phyloP scores from a whole-genome alignment of 202 grass and related monocot genomes.

The Dendrocalamus latiflorus region DNA sequence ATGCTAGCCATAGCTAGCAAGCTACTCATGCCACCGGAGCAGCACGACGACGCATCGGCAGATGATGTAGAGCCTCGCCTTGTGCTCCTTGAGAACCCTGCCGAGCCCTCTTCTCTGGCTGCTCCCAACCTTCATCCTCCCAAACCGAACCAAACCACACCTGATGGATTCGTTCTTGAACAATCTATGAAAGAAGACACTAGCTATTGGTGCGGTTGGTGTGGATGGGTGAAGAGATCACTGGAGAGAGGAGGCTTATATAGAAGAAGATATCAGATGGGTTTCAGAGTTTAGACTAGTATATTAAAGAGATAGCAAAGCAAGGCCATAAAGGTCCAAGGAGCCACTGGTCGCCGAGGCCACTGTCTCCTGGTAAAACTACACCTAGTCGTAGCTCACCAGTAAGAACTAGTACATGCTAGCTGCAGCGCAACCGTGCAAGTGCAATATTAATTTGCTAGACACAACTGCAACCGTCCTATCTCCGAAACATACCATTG shows the following conservation, averaged over 20 bases:
- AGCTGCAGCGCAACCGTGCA: neutral
- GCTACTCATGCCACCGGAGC: slow-evolving; percentile 14
- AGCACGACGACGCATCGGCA: slow-evolving; percentile 27
- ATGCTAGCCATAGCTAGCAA: too few relatives aligned
- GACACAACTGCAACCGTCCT: too few relatives aligned
- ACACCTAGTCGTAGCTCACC: neutral
- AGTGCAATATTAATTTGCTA: neutral
- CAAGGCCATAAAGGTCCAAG: slow-evolving; percentile 18
- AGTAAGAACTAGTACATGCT: neutral
- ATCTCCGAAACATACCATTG: too few relatives aligned
- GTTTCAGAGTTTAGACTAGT: neutral
- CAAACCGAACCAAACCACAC: neutral
- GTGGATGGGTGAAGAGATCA: neutral
- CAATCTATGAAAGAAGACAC: neutral
- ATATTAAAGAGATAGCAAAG: slow-evolving; percentile 10
- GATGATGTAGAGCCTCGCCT: slow-evolving; percentile 34
- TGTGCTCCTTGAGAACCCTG: slow-evolving; percentile 27
- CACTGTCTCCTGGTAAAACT: slow-evolving; percentile 3
- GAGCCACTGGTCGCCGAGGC: neutral
- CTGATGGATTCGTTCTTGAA: neutral
- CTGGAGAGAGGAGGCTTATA: neutral
- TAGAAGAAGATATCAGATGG: neutral
- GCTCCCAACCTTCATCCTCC: slow-evolving; percentile 25
- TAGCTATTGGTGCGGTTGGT: too few relatives aligned
- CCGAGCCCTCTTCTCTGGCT: slow-evolving; percentile 17